phyloP scores from a whole-genome alignment of 495 filamentous ascomycete species.

The Sordaria brevicollis region DNA sequence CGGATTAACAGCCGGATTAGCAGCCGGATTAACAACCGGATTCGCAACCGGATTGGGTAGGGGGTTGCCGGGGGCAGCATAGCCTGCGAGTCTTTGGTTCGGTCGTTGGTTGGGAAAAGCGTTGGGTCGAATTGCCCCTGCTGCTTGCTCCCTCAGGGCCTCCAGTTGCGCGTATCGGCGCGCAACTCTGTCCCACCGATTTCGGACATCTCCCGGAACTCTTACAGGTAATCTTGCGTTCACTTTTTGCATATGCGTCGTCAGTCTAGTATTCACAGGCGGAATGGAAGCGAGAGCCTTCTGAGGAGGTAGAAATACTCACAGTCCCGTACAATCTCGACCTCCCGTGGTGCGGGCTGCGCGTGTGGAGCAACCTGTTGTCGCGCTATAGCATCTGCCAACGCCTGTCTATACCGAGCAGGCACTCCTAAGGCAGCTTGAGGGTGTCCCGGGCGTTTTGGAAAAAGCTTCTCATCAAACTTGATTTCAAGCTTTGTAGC shows the following conservation, averaged over 20 bases:
- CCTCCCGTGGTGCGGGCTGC: background rate
- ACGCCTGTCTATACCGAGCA: background rate
- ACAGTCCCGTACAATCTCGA: background rate
- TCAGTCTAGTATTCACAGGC: background rate
- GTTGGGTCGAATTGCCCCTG: background rate
- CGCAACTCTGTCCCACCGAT: background rate
- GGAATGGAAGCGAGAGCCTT: background rate
- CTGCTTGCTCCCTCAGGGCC: background rate
- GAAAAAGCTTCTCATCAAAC: constrained; percentile 43
- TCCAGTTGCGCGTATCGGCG: background rate
- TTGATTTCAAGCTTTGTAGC: constrained; percentile 48
- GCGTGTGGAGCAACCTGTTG: background rate
- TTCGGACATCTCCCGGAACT: background rate
- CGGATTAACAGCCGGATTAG: background rate
- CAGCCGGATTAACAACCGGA: background rate
- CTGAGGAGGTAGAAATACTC: background rate
- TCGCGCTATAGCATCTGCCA: background rate
- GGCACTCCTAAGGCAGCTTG: background rate
- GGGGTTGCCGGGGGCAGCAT: background rate
- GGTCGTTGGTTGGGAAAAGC: background rate
- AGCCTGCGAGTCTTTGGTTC: background rate
- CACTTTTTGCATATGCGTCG: background rate
- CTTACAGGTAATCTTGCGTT: background rate
- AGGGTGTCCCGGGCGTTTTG: constrained; percentile 24
- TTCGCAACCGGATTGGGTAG: background rate